These are phyloP conservation scores for Ascocoryne sarcoides DNA, from an alignment of 2,329 filamentous ascomycete genomes.

Conservation along the genomic window DNA sequence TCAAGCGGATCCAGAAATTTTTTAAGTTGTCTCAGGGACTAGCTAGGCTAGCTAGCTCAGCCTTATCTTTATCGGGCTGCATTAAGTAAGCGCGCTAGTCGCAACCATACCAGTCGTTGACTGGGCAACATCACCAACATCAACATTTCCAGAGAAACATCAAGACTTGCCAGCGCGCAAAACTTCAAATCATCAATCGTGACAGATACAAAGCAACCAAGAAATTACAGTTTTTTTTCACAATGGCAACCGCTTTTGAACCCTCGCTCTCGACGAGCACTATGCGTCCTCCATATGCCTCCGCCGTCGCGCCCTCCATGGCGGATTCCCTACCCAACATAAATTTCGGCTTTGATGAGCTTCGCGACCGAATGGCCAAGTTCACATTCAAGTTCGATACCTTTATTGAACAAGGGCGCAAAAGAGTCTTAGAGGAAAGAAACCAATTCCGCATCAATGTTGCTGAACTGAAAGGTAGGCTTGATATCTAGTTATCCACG, in stretches of 20 bases:
- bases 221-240: conserved; percentile 1
- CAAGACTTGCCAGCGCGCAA: no score
- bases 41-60: no score
- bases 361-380: conserved; percentile 89
- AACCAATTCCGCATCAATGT: conserved; percentile 90
- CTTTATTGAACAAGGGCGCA: conserved; percentile 86
- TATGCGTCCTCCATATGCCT: conserved; percentile 37
- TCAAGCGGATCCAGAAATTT: no score
- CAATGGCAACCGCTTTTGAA: conserved; percentile 53
- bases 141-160: no score
- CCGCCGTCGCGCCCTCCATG: conserved; percentile 54
- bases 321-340: conserved; percentile 76
- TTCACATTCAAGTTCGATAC: conserved; percentile 87
- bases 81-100: no score
- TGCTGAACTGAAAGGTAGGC: conserved; percentile 74
- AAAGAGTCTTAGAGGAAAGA: conserved; percentile 82
- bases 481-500: background rate
- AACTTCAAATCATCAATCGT: background rate
- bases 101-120: no score
- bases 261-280: conserved; percentile 58
- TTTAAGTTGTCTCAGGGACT: no score
- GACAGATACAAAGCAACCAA: background rate
- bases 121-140: no score
- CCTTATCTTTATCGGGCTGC: no score
- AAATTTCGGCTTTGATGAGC: conserved; percentile 92